Evolutionary conservation across 331 rosid genomes (phyloP), one percentile per base, ranked within the genome.

Genomic region (Stylosanthes scabra): DNA sequence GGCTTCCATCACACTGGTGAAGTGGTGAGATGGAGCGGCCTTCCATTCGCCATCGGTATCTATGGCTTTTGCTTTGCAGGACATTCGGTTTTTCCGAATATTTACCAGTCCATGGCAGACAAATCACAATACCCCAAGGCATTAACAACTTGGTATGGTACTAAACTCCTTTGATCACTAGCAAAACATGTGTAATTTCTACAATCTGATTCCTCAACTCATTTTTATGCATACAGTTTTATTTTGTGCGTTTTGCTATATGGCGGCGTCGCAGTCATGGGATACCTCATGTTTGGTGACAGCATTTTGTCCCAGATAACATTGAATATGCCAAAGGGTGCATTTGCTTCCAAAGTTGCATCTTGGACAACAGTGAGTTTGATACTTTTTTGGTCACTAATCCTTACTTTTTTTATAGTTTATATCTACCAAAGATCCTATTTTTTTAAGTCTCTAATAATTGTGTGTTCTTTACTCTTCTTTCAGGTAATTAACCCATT

Each of bases 91-190:
- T 85, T 89, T 65, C 91, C 91, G 16, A 89, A 89, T 75, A 88
- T 92, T 39, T 92, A 92, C 78, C 98, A 88, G 75, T 90, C 95
- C 13, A 90, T 92, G 98, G 93, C 89, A 16, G 88, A 88, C 82
- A 92, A 88, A 85, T 84, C 34, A 69, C 75, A 90, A 74, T 88
- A 85, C 72, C 88, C 74, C 63, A 77, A 77, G 57, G 90, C 93
- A 34, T 3, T 88, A 28, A 54, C 78, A 67, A 45, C 40, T 51
- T 80, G 80, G 80, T 80, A 45, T 60, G 71, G 60, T 54, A 66
- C 49, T 59, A 25, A 70, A 59, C 63, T 51, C 64, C 70, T 37
- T 58, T 70, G 70, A 12, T 59, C 31, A 54, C 40, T 9, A 12
- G 8, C 7, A 44, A 74, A 51, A 25, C 14, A 37, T 68, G 31